Conservation (phyloP, 257 asterid species). For the Ilex aquifolium region DNA sequence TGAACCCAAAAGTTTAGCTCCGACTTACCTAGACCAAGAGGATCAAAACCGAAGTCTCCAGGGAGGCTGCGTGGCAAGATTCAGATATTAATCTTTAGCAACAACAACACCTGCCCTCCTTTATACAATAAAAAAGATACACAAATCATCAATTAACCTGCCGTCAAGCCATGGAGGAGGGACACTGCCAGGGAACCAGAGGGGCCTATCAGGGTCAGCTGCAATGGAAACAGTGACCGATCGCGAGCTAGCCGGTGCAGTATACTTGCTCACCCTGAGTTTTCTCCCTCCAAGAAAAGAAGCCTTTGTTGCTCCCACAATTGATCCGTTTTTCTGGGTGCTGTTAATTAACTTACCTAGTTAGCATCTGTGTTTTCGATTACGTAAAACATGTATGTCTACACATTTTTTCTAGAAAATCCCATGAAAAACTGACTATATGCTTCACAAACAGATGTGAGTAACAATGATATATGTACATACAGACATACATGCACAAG, state of each 20-base stretch:
- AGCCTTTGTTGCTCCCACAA: slow-evolving; percentile 57
- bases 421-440: too few relatives aligned
- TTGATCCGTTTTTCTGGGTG: slow-evolving; percentile 54
- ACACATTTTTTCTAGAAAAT: too few relatives aligned
- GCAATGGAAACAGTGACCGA: slow-evolving; percentile 48
- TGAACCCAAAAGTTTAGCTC: too few relatives aligned
- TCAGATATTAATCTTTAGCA: slow-evolving; percentile 8
- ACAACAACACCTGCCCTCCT: not conserved
- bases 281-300: slow-evolving; percentile 74
- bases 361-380: too few relatives aligned
- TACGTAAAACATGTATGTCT: too few relatives aligned
- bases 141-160: slow-evolving; percentile 34
- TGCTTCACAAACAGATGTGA: too few relatives aligned
- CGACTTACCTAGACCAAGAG: slow-evolving; percentile 80
- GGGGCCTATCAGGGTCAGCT: slow-evolving; percentile 83
- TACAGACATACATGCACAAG: too few relatives aligned
- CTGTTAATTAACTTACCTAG: slow-evolving; percentile 26
- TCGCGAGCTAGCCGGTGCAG: slow-evolving; percentile 38
- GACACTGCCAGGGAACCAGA: slow-evolving; percentile 98
- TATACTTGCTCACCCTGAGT: slow-evolving; percentile 46
- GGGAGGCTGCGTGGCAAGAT: slow-evolving; percentile 72
- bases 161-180: slow-evolving; percentile 99
- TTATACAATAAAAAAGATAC: not conserved
- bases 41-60: slow-evolving; percentile 96
- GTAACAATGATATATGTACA: too few relatives aligned